Base-by-base conservation (phyloP, 1,284 basidiomycete genomes). In the Entoloma clypeatum region DNA sequence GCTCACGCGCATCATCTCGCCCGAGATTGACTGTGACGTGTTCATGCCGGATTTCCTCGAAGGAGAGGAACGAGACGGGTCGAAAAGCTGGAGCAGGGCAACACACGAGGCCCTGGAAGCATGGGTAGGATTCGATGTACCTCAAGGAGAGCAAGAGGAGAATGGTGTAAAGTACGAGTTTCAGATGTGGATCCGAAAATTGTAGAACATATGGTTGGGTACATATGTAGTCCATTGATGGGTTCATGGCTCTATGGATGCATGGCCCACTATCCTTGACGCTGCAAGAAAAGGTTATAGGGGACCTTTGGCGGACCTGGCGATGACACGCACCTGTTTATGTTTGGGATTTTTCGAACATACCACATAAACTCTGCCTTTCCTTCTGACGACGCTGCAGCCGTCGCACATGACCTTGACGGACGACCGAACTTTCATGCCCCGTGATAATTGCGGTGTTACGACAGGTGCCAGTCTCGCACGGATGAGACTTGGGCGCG, bases 281-380 rank as follows among this genome's bases (percentile, higher is more conserved):
- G 74, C 83, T 86, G 60, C 27, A 47, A 3, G 43, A 41, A 11
- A 36, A 41, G 60, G 53, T 49, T 39, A 33, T 37, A 36, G 49
- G 39, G 6, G 31, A 26, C 18, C 37, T 26, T 10, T n/a, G 7
- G 28, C 43, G 17, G 21, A 25, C 34, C 24, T 31, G 36, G 31
- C 18, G 3, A 26, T 13, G 2, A 18, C n/a, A 68, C 81, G 47
- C 52, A 94, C 95, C 84, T 98, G 95, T 66, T 98, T 98, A 65
- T 98, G 95, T 66, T 96, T 97, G 4, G 94, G 89, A 59, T 98
- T 92, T 61, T 90, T 92, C 14, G 82, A 82, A 67, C 95, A 99
- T 31, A 97, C 81, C 31, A 98, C 84, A 67, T 95, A 97, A 31
- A 98, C 77, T 54, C 89, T 79, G 35, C 93, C 93, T 62, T 98